Conservation (phyloP, 2,329 filamentous ascomycete species). For the Didymella sp. region DNA sequence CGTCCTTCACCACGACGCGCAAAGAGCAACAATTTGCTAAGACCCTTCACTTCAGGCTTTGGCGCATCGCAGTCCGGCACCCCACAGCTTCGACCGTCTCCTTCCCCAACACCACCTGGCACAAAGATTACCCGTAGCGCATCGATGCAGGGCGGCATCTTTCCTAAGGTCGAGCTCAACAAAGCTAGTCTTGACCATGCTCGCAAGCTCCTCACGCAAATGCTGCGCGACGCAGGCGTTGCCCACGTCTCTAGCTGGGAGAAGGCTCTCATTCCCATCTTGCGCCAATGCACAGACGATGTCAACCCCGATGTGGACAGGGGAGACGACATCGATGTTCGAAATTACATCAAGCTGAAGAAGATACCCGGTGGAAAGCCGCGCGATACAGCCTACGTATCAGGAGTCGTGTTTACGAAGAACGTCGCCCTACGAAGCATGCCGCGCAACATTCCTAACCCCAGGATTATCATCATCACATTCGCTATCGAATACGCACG, state of each 20-base stretch:
- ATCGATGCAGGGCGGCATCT: constrained; percentile 77
- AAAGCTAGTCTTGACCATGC: constrained; percentile 88
- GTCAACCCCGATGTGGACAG: constrained; percentile 90
- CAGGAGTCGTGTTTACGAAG: constrained; percentile 95
- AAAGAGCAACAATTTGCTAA: constrained; percentile 63
- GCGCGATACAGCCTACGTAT: constrained; percentile 93
- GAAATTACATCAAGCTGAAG: constrained; percentile 97
- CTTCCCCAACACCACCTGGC: constrained; percentile 38
- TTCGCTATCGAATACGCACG: constrained; percentile 97
- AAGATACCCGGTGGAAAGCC: constrained; percentile 91
- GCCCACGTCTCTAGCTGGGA: constrained; percentile 82
- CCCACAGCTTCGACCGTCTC: constrained; percentile 34
- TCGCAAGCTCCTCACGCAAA: constrained; percentile 80
- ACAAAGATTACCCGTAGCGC: constrained; percentile 71
- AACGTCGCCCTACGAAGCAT: constrained; percentile 97
- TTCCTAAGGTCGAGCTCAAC: constrained; percentile 83
- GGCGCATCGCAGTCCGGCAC: constrained; percentile 33
- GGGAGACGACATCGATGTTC: constrained; percentile 95
- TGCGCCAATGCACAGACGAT: constrained; percentile 90
- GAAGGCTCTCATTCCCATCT: constrained; percentile 85
- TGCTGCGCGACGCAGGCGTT: constrained; percentile 78
- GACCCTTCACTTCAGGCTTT: constrained; percentile 53
- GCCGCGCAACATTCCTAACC: constrained; percentile 82
- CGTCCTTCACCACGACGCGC: constrained; percentile 74
- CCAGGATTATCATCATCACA: constrained; percentile 88